A percentile compares a stretch with the other conserved stretches of the same genome.
These are phyloP conservation scores for Euphrasia arctica DNA, from an alignment of 305 asterid species.

Conservation along the genomic window DNA sequence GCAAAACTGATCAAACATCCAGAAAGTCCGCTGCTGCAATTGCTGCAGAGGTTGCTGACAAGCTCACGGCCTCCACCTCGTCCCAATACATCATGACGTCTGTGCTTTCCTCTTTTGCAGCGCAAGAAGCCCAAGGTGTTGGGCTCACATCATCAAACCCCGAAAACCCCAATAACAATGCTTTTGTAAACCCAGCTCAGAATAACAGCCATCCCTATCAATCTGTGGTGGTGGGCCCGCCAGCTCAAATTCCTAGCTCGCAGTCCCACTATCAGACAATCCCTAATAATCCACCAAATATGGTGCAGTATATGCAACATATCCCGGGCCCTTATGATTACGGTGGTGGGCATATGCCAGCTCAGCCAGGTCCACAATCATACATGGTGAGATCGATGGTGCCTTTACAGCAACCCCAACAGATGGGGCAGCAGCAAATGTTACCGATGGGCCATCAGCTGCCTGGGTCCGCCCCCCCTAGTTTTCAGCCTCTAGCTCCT, in stretches of 20 bases:
- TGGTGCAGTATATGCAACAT: conserved; percentile 62
- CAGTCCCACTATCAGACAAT: conserved; percentile 53
- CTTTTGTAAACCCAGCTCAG: conserved; percentile 23
- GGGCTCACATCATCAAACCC: conserved; percentile 44
- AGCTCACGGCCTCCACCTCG: conserved; percentile 83
- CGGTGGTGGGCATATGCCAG: conserved; percentile 43
- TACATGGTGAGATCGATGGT: conserved; percentile 58
- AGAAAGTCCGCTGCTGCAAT: conserved; percentile 77
- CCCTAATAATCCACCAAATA: conserved; percentile 41
- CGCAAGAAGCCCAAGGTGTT: conserved; percentile 76
- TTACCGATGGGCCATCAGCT: conserved; percentile 39
- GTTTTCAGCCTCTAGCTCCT: conserved; percentile 54
- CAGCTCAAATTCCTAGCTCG: conserved; percentile 44
- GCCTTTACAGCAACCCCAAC: conserved; percentile 43
- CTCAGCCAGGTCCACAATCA: conserved; percentile 43
- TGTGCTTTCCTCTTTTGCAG: conserved; percentile 89
- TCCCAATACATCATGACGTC: conserved; percentile 86
- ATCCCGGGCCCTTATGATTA: conserved; percentile 55
- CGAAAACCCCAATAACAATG: not conserved
- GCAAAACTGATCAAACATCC: conserved; percentile 38
- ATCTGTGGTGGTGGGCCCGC: conserved; percentile 24
- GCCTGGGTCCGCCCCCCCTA: conserved; percentile 37
- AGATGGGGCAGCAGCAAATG: conserved; percentile 45
- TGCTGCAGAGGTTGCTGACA: conserved; percentile 91
- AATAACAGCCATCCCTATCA: conserved; percentile 43